Conservation (phyloP, 345 rosid species). For the Murraya paniculata region DNA sequence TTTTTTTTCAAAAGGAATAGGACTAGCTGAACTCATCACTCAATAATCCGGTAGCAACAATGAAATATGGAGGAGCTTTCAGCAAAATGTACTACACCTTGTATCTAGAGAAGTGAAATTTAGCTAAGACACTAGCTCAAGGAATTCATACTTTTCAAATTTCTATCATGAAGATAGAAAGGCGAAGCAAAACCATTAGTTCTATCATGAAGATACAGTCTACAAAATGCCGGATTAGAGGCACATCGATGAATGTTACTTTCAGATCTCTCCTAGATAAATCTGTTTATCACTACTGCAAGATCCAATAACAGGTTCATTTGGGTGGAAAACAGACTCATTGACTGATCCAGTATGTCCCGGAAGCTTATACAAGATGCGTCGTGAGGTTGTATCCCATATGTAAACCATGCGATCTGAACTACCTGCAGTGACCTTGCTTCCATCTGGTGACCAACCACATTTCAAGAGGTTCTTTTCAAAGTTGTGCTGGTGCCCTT, state of each 20-base stretch:
- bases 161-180: neutral
- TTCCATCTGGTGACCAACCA: constrained; percentile 94
- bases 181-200: neutral
- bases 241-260: neutral
- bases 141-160: constrained; percentile 8
- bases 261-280: constrained; percentile 86
- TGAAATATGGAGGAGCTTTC: neutral
- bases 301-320: constrained; percentile 86
- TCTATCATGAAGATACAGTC: constrained; percentile 13
- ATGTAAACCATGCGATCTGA: constrained; percentile 94
- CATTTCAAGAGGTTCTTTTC: constrained; percentile 92
- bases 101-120: constrained; percentile 6
- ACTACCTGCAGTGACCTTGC: constrained; percentile 94
- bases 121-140: constrained; percentile 4
- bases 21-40: neutral
- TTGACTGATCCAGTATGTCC: constrained; percentile 94
- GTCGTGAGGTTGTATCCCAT: constrained; percentile 91
- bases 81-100: constrained; percentile 2
- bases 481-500: constrained; percentile 96
- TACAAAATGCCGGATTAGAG: neutral
- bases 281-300: constrained; percentile 96
- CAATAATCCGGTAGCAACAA: neutral
- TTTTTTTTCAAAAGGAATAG: too few relatives aligned
- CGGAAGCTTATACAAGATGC: constrained; percentile 89
- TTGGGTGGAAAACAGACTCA: constrained; percentile 83